Conservation (phyloP, 495 filamentous ascomycete genomes). For the Penicillium angulare region DNA sequence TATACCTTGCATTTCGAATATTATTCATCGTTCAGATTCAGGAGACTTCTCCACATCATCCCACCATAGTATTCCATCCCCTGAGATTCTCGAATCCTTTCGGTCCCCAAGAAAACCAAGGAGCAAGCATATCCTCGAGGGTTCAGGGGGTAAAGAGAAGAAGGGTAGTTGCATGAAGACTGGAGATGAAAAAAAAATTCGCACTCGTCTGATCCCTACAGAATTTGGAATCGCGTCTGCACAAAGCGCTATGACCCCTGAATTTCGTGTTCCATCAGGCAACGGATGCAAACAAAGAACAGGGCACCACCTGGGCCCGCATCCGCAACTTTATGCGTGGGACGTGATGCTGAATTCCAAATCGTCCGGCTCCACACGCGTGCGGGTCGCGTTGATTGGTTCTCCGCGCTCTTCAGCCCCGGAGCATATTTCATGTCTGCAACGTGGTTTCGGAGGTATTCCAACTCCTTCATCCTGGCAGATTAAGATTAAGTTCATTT, state of each 20-base stretch:
- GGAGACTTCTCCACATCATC: too few relatives aligned
- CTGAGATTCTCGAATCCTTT: too few relatives aligned
- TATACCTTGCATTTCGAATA: too few relatives aligned
- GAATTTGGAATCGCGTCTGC: conserved; percentile 5
- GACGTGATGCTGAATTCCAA: conserved; percentile 19
- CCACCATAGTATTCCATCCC: too few relatives aligned
- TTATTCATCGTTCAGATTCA: too few relatives aligned
- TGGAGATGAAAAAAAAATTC: neutral
- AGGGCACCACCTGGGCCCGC: neutral
- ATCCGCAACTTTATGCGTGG: neutral
- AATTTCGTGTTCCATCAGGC: neutral
- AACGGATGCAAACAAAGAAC: conserved; percentile 11
- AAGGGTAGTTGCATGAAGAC: conserved; percentile 4
- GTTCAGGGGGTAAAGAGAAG: neutral
- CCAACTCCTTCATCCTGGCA: neutral
- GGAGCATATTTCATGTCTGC: neutral
- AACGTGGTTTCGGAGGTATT: conserved; percentile 1
- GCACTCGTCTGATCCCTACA: neutral
- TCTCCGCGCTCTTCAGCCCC: neutral
- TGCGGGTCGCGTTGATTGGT: conserved; percentile 8
- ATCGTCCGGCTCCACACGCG: conserved; percentile 11
- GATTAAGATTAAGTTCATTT: too few relatives aligned
- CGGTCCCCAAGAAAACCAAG: too few relatives aligned
- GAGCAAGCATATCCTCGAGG: neutral
- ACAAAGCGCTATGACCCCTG: conserved; percentile 7